A percentile compares a stretch with the other conserved stretches of the same genome.
Conservation (phyloP, 139 green algal genomes). For the Dunaliella primolecta region DNA sequence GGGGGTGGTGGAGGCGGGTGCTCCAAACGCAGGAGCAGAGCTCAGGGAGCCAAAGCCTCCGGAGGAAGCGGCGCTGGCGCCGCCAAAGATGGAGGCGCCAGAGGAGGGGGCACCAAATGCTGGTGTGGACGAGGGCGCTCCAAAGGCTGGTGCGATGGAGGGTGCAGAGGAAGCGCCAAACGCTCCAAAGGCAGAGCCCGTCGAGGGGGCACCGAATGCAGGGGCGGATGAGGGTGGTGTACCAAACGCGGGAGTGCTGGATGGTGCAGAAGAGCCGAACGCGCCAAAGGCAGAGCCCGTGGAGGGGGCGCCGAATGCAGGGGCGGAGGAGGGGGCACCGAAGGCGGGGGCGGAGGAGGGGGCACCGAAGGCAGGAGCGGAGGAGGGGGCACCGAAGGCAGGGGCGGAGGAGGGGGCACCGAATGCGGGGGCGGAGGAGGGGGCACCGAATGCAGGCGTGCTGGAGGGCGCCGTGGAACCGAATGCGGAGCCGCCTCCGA, state of each 20-base stretch:
- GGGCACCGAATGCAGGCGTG: background rate
- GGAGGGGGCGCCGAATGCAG: background rate
- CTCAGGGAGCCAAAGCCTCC: constrained; percentile 29
- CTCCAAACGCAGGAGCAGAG: constrained; percentile 16
- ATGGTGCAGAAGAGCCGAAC: constrained; percentile 23
- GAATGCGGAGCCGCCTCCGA: background rate
- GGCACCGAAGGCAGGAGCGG: constrained; percentile 17
- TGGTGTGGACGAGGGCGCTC: constrained; percentile 25
- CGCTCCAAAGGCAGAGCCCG: constrained; percentile 18
- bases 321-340: constrained; percentile 1
- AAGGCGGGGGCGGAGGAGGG: constrained; percentile 9
- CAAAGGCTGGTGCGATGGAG: constrained; percentile 4
- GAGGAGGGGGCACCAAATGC: constrained; percentile 48
- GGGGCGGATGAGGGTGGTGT: constrained; percentile 7
- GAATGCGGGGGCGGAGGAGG: background rate
- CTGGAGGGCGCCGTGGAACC: too few relatives aligned
- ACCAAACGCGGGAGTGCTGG: constrained; percentile 29
- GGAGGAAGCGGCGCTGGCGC: constrained; percentile 7
- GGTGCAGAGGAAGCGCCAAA: constrained; percentile 8
- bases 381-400: constrained; percentile 3
- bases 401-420: constrained; percentile 12
- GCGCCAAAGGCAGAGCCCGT: constrained; percentile 16
- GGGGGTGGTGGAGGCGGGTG: constrained; percentile 7
- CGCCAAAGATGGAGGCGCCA: constrained; percentile 15
- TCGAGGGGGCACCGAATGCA: constrained; percentile 22